Evolutionary conservation across 352 stramenopile genomes (phyloP).

Genomic region (Phytophthora sp.): DNA sequence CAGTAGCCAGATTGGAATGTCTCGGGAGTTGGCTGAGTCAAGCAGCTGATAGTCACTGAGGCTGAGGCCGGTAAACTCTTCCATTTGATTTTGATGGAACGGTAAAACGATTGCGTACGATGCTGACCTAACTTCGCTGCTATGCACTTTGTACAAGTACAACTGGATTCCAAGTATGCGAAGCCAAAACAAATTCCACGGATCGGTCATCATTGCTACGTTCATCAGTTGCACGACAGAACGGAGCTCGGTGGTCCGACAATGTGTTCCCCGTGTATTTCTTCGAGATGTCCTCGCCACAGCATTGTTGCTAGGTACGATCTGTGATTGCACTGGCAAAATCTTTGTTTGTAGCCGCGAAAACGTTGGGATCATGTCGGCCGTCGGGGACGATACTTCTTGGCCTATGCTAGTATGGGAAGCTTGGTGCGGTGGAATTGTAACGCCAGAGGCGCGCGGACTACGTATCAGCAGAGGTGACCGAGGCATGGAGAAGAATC

Average conservation of each 20-base stretch:
- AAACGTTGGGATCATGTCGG: slow-evolving; percentile 1
- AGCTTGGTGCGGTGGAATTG: not conserved
- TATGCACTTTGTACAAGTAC: slow-evolving; percentile 43
- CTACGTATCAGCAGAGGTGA: not conserved
- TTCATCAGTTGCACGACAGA: slow-evolving; percentile 51
- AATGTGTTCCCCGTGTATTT: not conserved
- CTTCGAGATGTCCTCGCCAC: not conserved
- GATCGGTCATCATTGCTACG: slow-evolving; percentile 56
- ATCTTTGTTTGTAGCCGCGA: too few relatives aligned
- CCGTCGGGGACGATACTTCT: not conserved
- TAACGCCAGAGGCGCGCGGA: not conserved
- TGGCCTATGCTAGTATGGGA: not conserved
- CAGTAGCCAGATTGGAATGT: slow-evolving; percentile 24
- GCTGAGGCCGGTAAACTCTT: slow-evolving; percentile 29
- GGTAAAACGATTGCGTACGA: slow-evolving; percentile 39
- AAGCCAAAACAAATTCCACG: slow-evolving; percentile 45
- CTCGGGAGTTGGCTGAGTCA: slow-evolving; percentile 25
- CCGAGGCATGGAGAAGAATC: slow-evolving; percentile 2
- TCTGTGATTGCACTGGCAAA: too few relatives aligned
- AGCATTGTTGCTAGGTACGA: too few relatives aligned
- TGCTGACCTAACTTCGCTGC: too few relatives aligned
- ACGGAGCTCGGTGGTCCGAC: slow-evolving; percentile 6
- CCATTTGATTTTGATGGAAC: slow-evolving; percentile 30
- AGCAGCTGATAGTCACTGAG: slow-evolving; percentile 22
- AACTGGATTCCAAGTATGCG: slow-evolving; percentile 37